Evolutionary conservation across 176 grass and related monocot genomes (phyloP).

Genomic region (Ananas comosus): DNA sequence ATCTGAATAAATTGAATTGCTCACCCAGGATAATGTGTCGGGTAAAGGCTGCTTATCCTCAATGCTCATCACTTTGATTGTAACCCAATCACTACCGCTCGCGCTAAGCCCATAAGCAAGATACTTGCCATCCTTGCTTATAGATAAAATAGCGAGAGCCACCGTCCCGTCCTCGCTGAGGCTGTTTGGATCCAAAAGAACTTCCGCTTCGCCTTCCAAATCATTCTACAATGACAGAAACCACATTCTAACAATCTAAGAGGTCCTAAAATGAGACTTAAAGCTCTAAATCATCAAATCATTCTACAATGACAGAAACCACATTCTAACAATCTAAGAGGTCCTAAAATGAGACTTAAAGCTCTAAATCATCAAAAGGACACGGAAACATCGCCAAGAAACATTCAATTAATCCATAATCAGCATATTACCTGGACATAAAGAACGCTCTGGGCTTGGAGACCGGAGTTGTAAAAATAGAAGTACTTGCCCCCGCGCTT

Average conservation of each 20-base stretch:
- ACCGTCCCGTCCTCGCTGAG: slow-evolving; percentile 81
- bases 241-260: not conserved
- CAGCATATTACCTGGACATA: slow-evolving; percentile 55
- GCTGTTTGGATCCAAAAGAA: slow-evolving; percentile 84
- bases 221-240: slow-evolving; percentile 42
- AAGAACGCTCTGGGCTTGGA: slow-evolving; percentile 94
- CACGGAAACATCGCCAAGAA: not conserved
- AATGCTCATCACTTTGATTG: slow-evolving; percentile 59
- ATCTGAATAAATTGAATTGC: not conserved
- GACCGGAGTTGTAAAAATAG: slow-evolving; percentile 78
- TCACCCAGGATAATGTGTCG: slow-evolving; percentile 87
- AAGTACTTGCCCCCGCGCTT: slow-evolving; percentile 77
- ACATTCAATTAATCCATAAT: not conserved
- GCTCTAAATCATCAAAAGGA: not conserved
- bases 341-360: not conserved
- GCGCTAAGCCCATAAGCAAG: slow-evolving; percentile 78
- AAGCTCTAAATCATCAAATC: not conserved
- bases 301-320: slow-evolving; percentile 36
- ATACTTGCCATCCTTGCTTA: slow-evolving; percentile 86
- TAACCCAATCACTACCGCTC: slow-evolving; percentile 90
- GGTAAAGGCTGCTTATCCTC: slow-evolving; percentile 41
- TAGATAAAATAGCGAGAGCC: slow-evolving; percentile 47
- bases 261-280: not conserved
- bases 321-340: not conserved
- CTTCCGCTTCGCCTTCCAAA: slow-evolving; percentile 48